These are phyloP conservation scores for Paxillus ammoniavirescens DNA, from an alignment of 768 basidiomycete genomes.

Conservation along the genomic window DNA sequence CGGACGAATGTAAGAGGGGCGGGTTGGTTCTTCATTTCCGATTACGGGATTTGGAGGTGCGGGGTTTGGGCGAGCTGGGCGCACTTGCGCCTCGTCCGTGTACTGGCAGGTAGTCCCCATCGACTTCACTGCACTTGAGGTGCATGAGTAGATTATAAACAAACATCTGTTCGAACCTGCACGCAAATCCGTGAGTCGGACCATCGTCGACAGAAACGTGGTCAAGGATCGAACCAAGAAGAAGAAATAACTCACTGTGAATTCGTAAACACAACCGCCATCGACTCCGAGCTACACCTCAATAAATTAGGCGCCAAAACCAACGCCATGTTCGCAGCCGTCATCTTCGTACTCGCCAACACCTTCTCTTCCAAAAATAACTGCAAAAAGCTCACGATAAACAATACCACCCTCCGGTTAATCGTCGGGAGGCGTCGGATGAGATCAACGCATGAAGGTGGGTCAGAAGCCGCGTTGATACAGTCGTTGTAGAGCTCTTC, in stretches of 20 bases:
- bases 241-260: conserved; percentile 65
- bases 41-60: conserved; percentile 55
- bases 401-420: conserved; percentile 83
- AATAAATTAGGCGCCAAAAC: conserved; percentile 93
- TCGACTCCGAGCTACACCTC: conserved; percentile 83
- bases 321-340: conserved; percentile 79
- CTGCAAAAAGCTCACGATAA: conserved; percentile 89
- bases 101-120: conserved; percentile 70
- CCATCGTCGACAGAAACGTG: not conserved
- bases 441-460: conserved; percentile 69
- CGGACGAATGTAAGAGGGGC: not conserved
- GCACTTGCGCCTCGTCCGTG: conserved; percentile 78
- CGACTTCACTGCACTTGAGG: conserved; percentile 73
- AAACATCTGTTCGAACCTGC: conserved; percentile 84
- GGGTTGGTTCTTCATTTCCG: conserved; percentile 35
- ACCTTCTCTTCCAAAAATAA: conserved; percentile 80
- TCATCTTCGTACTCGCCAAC: conserved; percentile 82
- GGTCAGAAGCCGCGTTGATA: conserved; percentile 63
- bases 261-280: conserved; percentile 88
- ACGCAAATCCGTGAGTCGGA: conserved; percentile 6
- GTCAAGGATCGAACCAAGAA: no score
- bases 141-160: conserved; percentile 82
- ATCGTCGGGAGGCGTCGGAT: conserved; percentile 78
- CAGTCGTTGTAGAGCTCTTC: conserved; percentile 92
- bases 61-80: conserved; percentile 40